Evolutionary conservation across 2,329 filamentous ascomycete species (phyloP).

Genomic region (Aspergillus thermomutatus): DNA sequence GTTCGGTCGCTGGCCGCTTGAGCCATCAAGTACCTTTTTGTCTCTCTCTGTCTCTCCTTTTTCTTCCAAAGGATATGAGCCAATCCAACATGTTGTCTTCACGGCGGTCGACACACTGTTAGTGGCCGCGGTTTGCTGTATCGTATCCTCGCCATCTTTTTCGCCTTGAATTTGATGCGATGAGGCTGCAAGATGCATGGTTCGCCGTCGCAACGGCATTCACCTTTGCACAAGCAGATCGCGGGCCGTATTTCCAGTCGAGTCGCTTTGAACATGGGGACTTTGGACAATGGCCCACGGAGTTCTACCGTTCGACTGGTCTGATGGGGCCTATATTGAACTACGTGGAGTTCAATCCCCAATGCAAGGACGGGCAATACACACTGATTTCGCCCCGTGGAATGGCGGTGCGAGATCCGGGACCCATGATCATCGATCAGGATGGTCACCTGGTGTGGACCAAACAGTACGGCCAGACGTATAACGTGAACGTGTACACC

Average conservation of each 20-base stretch:
- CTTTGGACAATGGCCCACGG: constrained; percentile 23
- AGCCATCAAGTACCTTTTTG: no score
- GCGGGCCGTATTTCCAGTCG: constrained; percentile 13
- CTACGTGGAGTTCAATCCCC: constrained; percentile 18
- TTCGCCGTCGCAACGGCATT: not conserved
- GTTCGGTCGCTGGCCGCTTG: not conserved
- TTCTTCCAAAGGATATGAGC: not conserved
- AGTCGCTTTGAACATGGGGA: constrained; percentile 17
- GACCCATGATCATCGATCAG: constrained; percentile 45
- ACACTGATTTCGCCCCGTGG: constrained; percentile 42
- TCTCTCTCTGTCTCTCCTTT: not conserved
- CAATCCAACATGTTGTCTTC: not conserved
- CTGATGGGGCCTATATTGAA: constrained; percentile 25
- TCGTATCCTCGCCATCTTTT: no score
- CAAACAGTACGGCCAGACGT: constrained; percentile 36
- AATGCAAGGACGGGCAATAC: constrained; percentile 39
- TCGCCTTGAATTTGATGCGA: not conserved
- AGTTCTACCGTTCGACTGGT: constrained; percentile 22
- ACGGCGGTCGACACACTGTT: not conserved
- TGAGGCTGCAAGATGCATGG: not conserved
- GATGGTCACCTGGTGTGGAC: constrained; percentile 48
- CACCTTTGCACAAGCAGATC: constrained; percentile 5
- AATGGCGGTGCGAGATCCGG: constrained; percentile 28
- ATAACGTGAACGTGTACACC: constrained; percentile 46
- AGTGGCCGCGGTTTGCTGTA: not conserved